Conservation (phyloP, 2,329 filamentous ascomycete genomes). For the Beauveria varroae region DNA sequence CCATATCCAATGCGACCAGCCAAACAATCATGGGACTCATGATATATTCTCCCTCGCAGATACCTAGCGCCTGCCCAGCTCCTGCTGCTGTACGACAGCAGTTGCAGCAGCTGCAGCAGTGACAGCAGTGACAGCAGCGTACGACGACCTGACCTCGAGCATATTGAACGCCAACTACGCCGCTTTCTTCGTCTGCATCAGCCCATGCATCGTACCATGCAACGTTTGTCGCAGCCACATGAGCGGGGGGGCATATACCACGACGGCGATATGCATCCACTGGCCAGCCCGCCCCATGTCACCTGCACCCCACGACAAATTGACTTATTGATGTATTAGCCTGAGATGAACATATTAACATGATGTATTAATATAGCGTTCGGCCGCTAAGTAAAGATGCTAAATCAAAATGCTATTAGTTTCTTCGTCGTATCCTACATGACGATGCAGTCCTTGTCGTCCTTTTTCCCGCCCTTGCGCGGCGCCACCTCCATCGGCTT, state of each 20-base stretch:
- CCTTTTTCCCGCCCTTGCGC: conserved; percentile 36
- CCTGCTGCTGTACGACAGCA: no score
- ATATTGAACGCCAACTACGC: no score
- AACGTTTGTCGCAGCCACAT: not conserved
- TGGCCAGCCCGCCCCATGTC: not conserved
- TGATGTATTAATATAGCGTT: conserved; percentile 9
- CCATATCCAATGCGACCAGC: no score
- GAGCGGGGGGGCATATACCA: not conserved
- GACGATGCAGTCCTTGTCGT: conserved; percentile 50
- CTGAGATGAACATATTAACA: not conserved
- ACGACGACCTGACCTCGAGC: no score
- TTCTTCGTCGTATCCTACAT: conserved; percentile 33
- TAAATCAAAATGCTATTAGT: conserved; percentile 11
- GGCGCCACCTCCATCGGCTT: conserved; percentile 49
- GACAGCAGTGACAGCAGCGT: no score
- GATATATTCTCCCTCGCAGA: no score
- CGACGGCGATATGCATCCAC: not conserved
- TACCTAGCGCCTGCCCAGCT: no score
- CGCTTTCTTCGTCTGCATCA: not conserved
- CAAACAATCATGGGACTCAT: no score
- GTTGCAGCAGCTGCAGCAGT: no score
- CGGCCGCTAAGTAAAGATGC: conserved; percentile 1
- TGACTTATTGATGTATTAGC: not conserved
- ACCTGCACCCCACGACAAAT: not conserved
- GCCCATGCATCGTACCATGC: not conserved